Conservation (phyloP, 1,284 basidiomycete genomes). For the Ustilago curta region DNA sequence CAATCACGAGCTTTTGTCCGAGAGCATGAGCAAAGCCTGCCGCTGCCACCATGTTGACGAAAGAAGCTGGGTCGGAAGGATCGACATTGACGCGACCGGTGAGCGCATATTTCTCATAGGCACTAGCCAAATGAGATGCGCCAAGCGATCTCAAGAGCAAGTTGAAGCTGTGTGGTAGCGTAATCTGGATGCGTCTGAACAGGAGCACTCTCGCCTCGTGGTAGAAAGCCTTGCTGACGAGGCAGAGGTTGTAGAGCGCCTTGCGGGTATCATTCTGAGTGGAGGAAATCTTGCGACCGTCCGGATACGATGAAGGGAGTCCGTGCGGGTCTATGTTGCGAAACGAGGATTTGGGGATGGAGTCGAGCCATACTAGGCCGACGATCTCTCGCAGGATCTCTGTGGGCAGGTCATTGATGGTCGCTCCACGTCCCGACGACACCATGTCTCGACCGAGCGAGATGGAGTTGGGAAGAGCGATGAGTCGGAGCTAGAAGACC, state of each 20-base stretch:
- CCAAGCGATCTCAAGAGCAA: constrained; percentile 60
- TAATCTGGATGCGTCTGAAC: constrained; percentile 66
- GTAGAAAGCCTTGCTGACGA: constrained; percentile 64
- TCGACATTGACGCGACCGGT: constrained; percentile 55
- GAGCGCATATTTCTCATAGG: constrained; percentile 57
- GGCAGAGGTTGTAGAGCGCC: constrained; percentile 63
- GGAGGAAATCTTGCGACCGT: constrained; percentile 59
- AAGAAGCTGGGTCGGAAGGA: constrained; percentile 54
- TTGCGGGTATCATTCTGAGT: constrained; percentile 58
- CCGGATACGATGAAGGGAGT: constrained; percentile 61
- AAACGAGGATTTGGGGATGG: constrained; percentile 60
- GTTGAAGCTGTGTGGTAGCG: constrained; percentile 64
- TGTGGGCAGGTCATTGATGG: constrained; percentile 54
- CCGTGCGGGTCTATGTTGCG: constrained; percentile 65
- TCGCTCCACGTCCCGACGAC: constrained; percentile 32
- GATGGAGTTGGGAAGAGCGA: constrained; percentile 8
- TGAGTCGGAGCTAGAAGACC: background rate
- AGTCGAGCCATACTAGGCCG: constrained; percentile 60
- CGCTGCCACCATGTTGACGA: constrained; percentile 63
- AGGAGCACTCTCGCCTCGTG: constrained; percentile 63
- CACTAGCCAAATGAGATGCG: constrained; percentile 57
- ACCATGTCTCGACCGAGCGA: constrained; percentile 30
- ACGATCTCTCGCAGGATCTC: constrained; percentile 61
- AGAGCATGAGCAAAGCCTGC: constrained; percentile 63
- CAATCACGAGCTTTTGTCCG: constrained; percentile 55